Base-by-base conservation (phyloP, 768 basidiomycete species). In the Clitopilus passeckerianus region DNA sequence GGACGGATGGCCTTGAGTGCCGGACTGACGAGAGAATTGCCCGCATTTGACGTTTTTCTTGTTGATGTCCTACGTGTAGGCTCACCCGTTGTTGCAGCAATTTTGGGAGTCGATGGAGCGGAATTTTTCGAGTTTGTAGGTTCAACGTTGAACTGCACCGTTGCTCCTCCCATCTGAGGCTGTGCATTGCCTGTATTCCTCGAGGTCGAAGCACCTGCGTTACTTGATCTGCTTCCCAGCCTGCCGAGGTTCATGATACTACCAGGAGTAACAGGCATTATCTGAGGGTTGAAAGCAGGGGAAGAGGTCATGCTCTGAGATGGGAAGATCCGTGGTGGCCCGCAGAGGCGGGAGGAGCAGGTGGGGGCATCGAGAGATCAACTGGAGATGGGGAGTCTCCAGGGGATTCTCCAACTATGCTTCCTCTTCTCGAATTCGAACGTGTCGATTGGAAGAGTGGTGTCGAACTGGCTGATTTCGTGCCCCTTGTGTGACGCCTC, bases 161-260 rank as follows among this genome's bases (percentile, higher is more conserved):
- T 50, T 12, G 46, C 5, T 7, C 46, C 46, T 30, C 27, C 27
- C 37, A 41, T 41, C 46, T 18, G 22, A 10, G 22, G 46, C n/a
- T 50, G 46, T 23, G 46, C n/a, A 5, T 10, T 46, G 10, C 44
- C 44, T 46, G 46, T 34, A 62, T 57, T 34, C 71, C 67, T 59
- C 66, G 23, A 30, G 58, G 56, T 2, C 70, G 64, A 43, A 77
- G 77, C 5, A 77, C 68, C 34, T 80, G 69, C 27, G 53, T 52
- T 60, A 22, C 41, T 66, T 60, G 73, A 83, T 53, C 80, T 77
- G 56, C 82, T 74, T 5, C 86, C 84, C 1, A 89, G 70, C 35
- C 82, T 74, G 2, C 87, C 86, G 6, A 98, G 78, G 63, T 95
- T 95, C 91, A 98, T 93, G 67, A 98, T 89, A 59, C 86, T 91